These are phyloP conservation scores for Zygoascus sp. DNA, from an alignment of 1,139 yeast genomes.

Conservation along the genomic window DNA sequence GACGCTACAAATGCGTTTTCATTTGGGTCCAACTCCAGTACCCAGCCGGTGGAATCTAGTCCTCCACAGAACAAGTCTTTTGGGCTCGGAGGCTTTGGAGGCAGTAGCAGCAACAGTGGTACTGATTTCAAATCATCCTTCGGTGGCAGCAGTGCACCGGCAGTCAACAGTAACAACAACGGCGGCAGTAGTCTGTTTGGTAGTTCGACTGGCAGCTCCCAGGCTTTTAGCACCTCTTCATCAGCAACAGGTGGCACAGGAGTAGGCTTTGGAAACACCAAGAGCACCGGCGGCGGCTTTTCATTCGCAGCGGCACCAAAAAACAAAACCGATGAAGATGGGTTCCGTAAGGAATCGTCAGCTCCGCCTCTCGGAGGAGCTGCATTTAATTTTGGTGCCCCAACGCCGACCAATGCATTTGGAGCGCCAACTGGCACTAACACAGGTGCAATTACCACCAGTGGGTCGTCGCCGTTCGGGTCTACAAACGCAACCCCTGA, in stretches of 20 bases:
- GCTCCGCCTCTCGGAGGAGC: constrained; percentile 9
- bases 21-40: constrained; percentile 6
- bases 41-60: constrained; percentile 3
- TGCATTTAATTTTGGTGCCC: neutral
- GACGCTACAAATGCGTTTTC: constrained; percentile 4
- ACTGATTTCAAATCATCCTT: constrained; percentile 4
- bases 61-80: constrained; percentile 2
- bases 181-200: constrained; percentile 1
- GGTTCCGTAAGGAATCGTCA: constrained; percentile 1
- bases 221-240: neutral
- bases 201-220: neutral
- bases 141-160: constrained; percentile 1
- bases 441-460: constrained; percentile 2
- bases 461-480: constrained; percentile 7
- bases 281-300: constrained; percentile 5
- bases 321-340: constrained; percentile 1
- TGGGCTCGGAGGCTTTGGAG: constrained; percentile 5
- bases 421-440: neutral
- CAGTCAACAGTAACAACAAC: too few species aligned
- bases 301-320: constrained; percentile 9
- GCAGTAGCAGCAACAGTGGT: neutral
- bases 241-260: neutral
- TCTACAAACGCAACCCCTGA: constrained; percentile 4
- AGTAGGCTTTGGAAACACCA: too few species aligned
- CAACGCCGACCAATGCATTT: neutral